These are phyloP conservation scores for Gossypium sturtianum DNA, from an alignment of 345 rosid genomes.

Conservation along the genomic window DNA sequence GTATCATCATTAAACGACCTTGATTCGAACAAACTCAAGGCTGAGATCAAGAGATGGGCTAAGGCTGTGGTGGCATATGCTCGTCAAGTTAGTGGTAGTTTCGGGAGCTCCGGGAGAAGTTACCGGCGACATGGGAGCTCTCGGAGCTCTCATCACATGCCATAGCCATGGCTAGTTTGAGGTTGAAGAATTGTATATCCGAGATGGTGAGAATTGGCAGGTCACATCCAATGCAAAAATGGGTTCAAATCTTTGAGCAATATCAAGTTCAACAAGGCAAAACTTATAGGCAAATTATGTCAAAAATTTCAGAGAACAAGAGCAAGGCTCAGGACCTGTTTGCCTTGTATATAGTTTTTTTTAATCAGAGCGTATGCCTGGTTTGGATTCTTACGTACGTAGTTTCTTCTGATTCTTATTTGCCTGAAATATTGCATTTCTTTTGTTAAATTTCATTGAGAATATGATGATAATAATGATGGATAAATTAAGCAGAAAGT, in stretches of 20 bases:
- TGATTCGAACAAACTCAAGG: constrained; percentile 66
- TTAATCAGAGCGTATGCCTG: background rate
- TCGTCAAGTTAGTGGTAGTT: constrained; percentile 62
- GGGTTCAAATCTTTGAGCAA: background rate
- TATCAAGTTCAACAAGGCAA: background rate
- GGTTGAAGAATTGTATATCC: background rate
- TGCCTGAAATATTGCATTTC: background rate
- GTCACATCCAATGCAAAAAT: background rate
- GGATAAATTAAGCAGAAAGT: background rate
- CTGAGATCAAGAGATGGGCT: constrained; percentile 75
- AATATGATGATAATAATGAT: background rate
- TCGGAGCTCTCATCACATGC: background rate
- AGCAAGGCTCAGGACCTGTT: background rate
- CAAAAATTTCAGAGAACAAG: background rate
- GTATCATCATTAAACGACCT: constrained; percentile 39
- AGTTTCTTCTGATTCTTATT: background rate
- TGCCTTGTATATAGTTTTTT: background rate
- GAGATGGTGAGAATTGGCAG: background rate
- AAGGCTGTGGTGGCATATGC: constrained; percentile 70
- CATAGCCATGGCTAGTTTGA: background rate
- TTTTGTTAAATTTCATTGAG: background rate
- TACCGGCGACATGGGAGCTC: background rate
- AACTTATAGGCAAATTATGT: background rate
- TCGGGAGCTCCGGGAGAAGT: constrained; percentile 25
- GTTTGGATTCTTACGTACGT: background rate